These are phyloP conservation scores for Lyophyllum shimeji DNA, from an alignment of 768 basidiomycete species.

Conservation along the genomic window DNA sequence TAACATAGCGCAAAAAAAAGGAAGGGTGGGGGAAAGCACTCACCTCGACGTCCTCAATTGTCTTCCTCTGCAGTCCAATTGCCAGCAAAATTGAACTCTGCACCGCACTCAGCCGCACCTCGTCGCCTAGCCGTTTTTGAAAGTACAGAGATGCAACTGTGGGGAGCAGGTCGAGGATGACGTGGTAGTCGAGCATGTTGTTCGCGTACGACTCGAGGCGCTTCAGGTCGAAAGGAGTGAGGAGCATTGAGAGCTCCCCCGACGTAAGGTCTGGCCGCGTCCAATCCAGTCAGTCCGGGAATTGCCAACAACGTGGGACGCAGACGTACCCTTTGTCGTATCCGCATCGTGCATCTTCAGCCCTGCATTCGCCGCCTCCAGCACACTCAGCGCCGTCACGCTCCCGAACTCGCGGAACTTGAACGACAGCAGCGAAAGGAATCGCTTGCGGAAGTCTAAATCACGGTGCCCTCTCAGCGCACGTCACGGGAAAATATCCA, in stretches of 20 bases:
- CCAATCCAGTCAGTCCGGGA: not conserved
- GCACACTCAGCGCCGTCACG: constrained; percentile 80
- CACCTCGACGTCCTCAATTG: constrained; percentile 88
- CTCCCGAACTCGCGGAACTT: constrained; percentile 94
- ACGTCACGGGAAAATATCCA: too few relatives aligned
- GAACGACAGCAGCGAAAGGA: constrained; percentile 86
- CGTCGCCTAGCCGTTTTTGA: constrained; percentile 64
- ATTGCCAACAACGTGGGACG: too few relatives aligned
- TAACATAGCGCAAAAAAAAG: too few relatives aligned
- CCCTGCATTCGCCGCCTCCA: constrained; percentile 79
- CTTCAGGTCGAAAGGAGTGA: constrained; percentile 94
- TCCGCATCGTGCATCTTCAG: constrained; percentile 45
- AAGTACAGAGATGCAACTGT: constrained; percentile 83
- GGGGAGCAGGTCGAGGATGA: constrained; percentile 90
- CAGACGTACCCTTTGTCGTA: constrained; percentile 33
- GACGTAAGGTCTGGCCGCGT: constrained; percentile 31
- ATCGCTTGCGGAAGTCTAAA: constrained; percentile 88
- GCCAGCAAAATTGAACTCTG: constrained; percentile 91
- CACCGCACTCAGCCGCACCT: constrained; percentile 75
- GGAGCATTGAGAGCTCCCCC: constrained; percentile 49
- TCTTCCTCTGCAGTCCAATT: constrained; percentile 86
- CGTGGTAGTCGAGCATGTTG: constrained; percentile 95
- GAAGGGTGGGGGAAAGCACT: constrained; percentile 15
- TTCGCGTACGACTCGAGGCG: constrained; percentile 94
- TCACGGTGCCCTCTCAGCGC: too few relatives aligned